Evolutionary conservation across 148 eudicot genomes (phyloP).

Genomic region (Nyssa sinensis): DNA sequence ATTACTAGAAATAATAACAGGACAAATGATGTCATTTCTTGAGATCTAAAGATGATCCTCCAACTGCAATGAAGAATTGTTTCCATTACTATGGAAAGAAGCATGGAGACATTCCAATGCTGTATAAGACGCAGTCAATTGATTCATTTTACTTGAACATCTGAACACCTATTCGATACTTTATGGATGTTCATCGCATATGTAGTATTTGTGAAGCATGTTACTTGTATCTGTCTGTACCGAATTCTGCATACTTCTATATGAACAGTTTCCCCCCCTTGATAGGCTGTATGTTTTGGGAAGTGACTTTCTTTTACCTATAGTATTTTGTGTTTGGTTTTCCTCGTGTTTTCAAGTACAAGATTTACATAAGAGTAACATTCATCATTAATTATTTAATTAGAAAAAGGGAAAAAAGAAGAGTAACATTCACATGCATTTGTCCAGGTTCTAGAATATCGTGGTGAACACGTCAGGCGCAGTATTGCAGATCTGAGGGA

Average conservation of each 20-base stretch:
- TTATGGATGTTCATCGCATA: not conserved
- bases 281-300: not conserved
- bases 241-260: too few relatives aligned
- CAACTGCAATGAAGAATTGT: not conserved
- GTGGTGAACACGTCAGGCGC: slow-evolving; percentile 97
- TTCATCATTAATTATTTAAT: too few relatives aligned
- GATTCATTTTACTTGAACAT: not conserved
- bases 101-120: not conserved
- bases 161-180: not conserved
- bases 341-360: not conserved
- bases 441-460: slow-evolving; percentile 88
- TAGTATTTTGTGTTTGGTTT: not conserved
- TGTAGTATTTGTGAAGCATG: not conserved
- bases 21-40: not conserved
- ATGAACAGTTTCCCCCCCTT: too few relatives aligned
- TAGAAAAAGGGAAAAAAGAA: too few relatives aligned
- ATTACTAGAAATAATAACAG: not conserved
- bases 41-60: not conserved
- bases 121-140: not conserved
- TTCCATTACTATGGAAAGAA: not conserved
- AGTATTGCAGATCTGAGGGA: slow-evolving; percentile 98
- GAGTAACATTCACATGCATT: not conserved
- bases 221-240: not conserved
- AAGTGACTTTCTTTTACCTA: not conserved
- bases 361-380: slow-evolving; percentile 3